Base-by-base conservation (phyloP, 495 filamentous ascomycete genomes). In the Aspergillus kassunensis region DNA sequence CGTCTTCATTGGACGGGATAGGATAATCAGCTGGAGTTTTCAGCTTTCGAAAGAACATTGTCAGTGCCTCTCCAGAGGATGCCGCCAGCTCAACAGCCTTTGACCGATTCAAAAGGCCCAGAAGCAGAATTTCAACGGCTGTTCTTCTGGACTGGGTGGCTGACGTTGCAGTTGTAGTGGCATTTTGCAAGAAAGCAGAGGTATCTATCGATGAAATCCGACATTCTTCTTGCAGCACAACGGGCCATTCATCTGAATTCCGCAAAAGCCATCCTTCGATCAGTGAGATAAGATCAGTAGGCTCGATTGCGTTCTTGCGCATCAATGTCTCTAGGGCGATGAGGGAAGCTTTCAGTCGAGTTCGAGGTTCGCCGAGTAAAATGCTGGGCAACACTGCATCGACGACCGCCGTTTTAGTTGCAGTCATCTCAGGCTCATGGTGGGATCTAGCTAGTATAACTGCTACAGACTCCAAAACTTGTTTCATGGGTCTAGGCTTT, bases 401-500 rank as follows among this genome's bases (percentile, higher is more conserved):
- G 6, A 59, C 48, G 13, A 72, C 40, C 15, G 54, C 57, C 10
- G 47, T 51, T 29, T 62, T 49, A 12, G 72, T 61, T 10, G 11
- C 47, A 16, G 18, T 15, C 11, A 39, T 44, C 56, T 46, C 67
- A 35, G 59, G 57, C 13, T 60, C 57, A 44, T 64, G 63, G 8
- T 79, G 75, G 47, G 80, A 78, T 30, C 68, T 79, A 13, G 60
- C 67, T 34, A 84, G 59, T 7, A 83, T 73, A 16, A 70, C 65
- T 29, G 72, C 73, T 45, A 88, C 63, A 36, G 81, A 75, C 56
- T 80, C 72, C 39, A 95, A 65, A 0, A 91, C 73, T 55, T 89
- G 85, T 61, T 84, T 83, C 77, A 91, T 78, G 24, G 88, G 84
- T 45, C 90, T 86, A 21, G 85, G 78, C 51, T 85, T 85, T 30